Conservation (phyloP, 176 grass and related monocot genomes). For the Tillandsia fasciculata region DNA sequence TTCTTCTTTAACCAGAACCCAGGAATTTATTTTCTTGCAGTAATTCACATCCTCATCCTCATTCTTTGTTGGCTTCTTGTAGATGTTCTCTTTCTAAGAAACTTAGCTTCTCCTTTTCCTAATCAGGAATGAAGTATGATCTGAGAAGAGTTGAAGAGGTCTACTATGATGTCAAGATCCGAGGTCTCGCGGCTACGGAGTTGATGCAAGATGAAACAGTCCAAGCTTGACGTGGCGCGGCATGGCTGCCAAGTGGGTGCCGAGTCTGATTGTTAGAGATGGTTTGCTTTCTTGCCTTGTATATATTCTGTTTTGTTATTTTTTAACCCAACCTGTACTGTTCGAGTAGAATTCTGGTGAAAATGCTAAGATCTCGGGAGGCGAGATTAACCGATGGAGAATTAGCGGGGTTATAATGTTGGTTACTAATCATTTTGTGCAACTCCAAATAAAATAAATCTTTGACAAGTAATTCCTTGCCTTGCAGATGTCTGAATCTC, state of each 20-base stretch:
- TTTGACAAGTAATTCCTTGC: too few species aligned
- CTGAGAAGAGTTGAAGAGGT: constrained; percentile 93
- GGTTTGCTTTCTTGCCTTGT: background rate
- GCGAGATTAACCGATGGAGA: too few species aligned
- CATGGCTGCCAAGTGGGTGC: background rate
- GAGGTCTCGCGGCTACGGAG: constrained; percentile 49
- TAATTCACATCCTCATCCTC: background rate
- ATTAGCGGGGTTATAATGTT: too few species aligned
- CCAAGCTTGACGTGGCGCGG: constrained; percentile 10
- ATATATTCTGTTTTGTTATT: too few species aligned
- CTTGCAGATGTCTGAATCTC: too few species aligned
- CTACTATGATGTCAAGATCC: constrained; percentile 93
- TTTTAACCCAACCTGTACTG: too few species aligned
- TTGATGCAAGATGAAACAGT: constrained; percentile 21
- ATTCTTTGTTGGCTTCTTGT: background rate
- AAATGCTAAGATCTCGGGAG: too few species aligned
- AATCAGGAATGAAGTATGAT: constrained; percentile 94
- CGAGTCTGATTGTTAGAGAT: background rate
- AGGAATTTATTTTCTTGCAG: background rate
- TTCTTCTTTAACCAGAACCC: background rate
- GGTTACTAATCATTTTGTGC: too few species aligned
- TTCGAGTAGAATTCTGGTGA: too few species aligned
- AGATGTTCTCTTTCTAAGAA: background rate
- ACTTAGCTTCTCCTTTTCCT: background rate
- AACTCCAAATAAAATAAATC: too few species aligned